phyloP scores from a whole-genome alignment of 2,329 filamentous ascomycete genomes.

The Botryotinia calthae region DNA sequence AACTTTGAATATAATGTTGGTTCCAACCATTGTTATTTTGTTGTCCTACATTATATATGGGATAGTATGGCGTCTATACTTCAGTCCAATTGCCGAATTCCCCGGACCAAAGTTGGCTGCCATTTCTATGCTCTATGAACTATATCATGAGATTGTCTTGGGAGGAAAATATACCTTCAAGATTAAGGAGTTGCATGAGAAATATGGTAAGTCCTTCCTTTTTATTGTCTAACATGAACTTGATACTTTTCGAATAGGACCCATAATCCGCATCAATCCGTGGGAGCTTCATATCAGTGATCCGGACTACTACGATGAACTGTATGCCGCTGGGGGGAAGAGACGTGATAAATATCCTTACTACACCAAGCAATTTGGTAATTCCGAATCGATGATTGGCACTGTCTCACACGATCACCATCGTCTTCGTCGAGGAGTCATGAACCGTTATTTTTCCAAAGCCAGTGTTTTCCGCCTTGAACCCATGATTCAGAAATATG shows the following conservation, averaged over 20 bases:
- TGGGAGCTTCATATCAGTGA: slow-evolving; percentile 43
- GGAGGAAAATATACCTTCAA: slow-evolving; percentile 46
- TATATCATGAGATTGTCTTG: slow-evolving; percentile 45
- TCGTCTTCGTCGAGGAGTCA: slow-evolving; percentile 24
- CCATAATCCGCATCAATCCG: slow-evolving; percentile 41
- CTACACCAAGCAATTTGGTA: slow-evolving; percentile 19
- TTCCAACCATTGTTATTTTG: not conserved
- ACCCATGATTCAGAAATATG: slow-evolving; percentile 26
- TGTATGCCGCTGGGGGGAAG: slow-evolving; percentile 37
- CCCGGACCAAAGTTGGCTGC: slow-evolving; percentile 39
- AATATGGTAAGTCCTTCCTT: slow-evolving; percentile 37
- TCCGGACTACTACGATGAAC: slow-evolving; percentile 42
- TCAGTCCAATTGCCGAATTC: slow-evolving; percentile 38
- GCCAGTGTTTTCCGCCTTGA: slow-evolving; percentile 25
- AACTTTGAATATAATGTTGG: not conserved
- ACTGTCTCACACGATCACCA: slow-evolving; percentile 28
- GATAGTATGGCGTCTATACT: slow-evolving; percentile 35
- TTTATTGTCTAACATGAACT: not conserved
- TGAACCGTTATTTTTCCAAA: slow-evolving; percentile 31
- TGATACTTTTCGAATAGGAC: slow-evolving; percentile 17
- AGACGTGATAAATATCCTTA: slow-evolving; percentile 24
- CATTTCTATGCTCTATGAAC: slow-evolving; percentile 33
- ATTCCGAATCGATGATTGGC: slow-evolving; percentile 20
- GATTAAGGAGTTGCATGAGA: slow-evolving; percentile 44
- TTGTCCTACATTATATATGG: slow-evolving; percentile 11